Conservation (phyloP, 805 yeast genomes). For the Grigorovia yakushimaensis region DNA sequence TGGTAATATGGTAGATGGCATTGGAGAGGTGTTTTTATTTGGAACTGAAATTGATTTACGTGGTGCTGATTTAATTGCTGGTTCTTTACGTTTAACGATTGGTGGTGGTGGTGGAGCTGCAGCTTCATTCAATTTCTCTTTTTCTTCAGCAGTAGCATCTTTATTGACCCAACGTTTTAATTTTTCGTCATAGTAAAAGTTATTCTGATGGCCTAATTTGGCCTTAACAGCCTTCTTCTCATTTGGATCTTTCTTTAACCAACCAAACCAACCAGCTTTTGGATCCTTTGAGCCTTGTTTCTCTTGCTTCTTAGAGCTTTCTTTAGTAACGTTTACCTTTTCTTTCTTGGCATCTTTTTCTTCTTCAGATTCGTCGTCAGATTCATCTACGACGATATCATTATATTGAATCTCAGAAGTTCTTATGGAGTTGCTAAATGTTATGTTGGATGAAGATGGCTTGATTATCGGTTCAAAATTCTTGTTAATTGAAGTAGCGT, state of each 20-base stretch:
- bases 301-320: constrained; percentile 12
- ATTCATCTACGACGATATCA: constrained; percentile 36
- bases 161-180: constrained; percentile 81
- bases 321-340: constrained; percentile 1
- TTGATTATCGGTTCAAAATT: constrained; percentile 24
- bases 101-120: constrained; percentile 67
- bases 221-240: constrained; percentile 75
- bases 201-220: constrained; percentile 64
- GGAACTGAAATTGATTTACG: constrained; percentile 24
- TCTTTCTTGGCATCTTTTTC: constrained; percentile 1
- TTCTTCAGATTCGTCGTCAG: constrained; percentile 30
- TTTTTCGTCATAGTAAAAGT: constrained; percentile 72
- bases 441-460: constrained; percentile 14
- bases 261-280: constrained; percentile 40
- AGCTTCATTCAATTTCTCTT: constrained; percentile 41
- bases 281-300: constrained; percentile 13
- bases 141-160: constrained; percentile 56
- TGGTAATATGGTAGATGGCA: constrained; percentile 18
- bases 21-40: constrained; percentile 12
- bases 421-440: constrained; percentile 4
- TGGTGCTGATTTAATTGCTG: constrained; percentile 29
- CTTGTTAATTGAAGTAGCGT: background rate
- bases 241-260: constrained; percentile 52
- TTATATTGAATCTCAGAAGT: constrained; percentile 36
- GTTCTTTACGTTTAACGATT: constrained; percentile 30